Evolutionary conservation across 768 basidiomycete genomes (phyloP), one percentile per base, ranked within the genome.

Genomic region (Mycena alexandri): DNA sequence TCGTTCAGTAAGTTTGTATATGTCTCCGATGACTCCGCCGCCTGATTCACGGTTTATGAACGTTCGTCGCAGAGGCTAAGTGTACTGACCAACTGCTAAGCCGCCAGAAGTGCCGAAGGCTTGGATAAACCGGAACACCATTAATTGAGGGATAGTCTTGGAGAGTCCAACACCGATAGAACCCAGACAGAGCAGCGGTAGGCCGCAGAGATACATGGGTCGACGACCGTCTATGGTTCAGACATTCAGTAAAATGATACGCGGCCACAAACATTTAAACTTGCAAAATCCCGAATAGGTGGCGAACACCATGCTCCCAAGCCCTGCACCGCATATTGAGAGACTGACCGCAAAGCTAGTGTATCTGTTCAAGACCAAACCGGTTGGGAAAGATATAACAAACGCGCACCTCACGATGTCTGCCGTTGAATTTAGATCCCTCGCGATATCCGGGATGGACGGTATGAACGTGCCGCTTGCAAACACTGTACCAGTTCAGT

Each of bases 121-220:
- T 69, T 89, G 87, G 2, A 89, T 71, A n/a, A 85, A 80, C 10
- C 89, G 81, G 72, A 84, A 85, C 6, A 82, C 77, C 61, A 90
- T 80, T 11, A 90, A 73, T n/a, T 73, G 70, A 1, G 71, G 72
- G 21, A 85, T 72, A 24, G 71, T 79, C 3, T 71, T 66, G 0
- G 84, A 80, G 1, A 72, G 54, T 0, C 85, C 82, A 0, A 87
- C 84, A 0, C 86, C 88, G 12, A 89, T 74, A 36, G 85, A 85
- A 4, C 81, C 86, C 1, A 85, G 57, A 36, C 82, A 79, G 53
- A 84, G 79, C 51, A 87, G 79, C 3, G 88, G 87, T 42, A 87
- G 75, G 17, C 84, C 85, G 21, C 71, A 77, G 22, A 89, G 77
- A 68, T 86, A 89, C 51, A 88, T 78, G 3, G 77, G 75, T 6